phyloP scores from a whole-genome alignment of 768 basidiomycete genomes.

The Lactarius evosmus region DNA sequence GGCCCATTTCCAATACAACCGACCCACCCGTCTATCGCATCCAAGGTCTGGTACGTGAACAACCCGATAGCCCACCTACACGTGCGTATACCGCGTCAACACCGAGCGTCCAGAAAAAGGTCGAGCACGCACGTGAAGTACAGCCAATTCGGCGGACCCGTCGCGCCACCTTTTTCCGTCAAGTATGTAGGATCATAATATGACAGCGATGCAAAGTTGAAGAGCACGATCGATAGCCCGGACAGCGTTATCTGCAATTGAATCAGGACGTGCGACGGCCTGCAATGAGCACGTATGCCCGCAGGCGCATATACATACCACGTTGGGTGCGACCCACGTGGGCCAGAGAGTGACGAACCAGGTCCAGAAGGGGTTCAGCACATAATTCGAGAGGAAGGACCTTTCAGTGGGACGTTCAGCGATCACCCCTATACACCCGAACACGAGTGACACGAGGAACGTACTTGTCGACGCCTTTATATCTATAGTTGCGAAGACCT shows the following conservation, averaged over 20 bases:
- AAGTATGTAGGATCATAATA: slow-evolving; percentile 81
- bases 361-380: slow-evolving; percentile 85
- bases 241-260: slow-evolving; percentile 80
- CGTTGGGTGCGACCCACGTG: slow-evolving; percentile 80
- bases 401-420: slow-evolving; percentile 37
- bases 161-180: slow-evolving; percentile 58
- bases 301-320: slow-evolving; percentile 48
- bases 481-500: slow-evolving; percentile 74
- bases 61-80: slow-evolving; percentile 81
- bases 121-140: slow-evolving; percentile 72
- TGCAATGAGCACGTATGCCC: background rate
- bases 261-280: background rate
- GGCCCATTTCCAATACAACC: slow-evolving; percentile 30
- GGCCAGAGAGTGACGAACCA: slow-evolving; percentile 92
- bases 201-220: slow-evolving; percentile 81
- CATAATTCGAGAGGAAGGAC: slow-evolving; percentile 69
- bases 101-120: background rate
- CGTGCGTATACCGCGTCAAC: background rate
- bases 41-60: slow-evolving; percentile 88
- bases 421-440: background rate
- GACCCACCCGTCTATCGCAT: slow-evolving; percentile 80
- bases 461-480: slow-evolving; percentile 80
- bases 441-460: slow-evolving; percentile 28
- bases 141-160: slow-evolving; percentile 76
- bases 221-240: slow-evolving; percentile 73